Base-by-base conservation (phyloP, 345 rosid species). In the Boechera retrofracta region DNA sequence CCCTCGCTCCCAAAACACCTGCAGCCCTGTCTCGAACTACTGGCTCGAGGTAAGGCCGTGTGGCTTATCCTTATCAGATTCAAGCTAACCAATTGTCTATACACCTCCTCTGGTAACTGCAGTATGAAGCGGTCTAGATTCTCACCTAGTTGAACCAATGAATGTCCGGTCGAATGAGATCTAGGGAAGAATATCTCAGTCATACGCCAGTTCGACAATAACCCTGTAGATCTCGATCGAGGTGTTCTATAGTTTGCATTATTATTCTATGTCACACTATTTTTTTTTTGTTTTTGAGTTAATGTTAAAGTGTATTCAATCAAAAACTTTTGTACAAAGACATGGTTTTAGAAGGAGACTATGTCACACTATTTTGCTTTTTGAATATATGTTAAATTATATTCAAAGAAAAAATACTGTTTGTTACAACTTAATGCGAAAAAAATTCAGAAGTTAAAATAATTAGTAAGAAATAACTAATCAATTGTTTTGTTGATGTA, bases 131-230 rank as follows among this genome's bases (percentile, higher is more conserved):
- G 79, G 24, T 93, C 91, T 3, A 51, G 31, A 79, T 85, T 78
- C 66, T 84, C 86, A 15, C 87, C 85, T 12, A 70, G 65, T 73
- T 80, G 88, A 65, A 89, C 83, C 82, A 78, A 13, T 10, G 87
- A 86, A 79, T 88, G 89, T 15, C 89, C 91, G 0, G 86, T 87
- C 2, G 92, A 90, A 76, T 79, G 83, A 31, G 94, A 92, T 39
- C 92, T 77, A 0, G 88, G 83, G 41, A 84, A 38, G 5, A 86
- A 73, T 35, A 38, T 57, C n/a, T 41, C 81, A 16, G 69, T 39
- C n/a, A 81, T 44, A 36, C 72, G 82, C 94, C 86, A 82, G 21
- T 56, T 71, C 3, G 68, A 69, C 39, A 32, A 64, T 38, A 57
- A 57, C 26, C 93, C 89, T 0, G 84, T 85, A 52, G 96, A 89